Conservation (phyloP, 2,329 filamentous ascomycete genomes). For the Pyricularia grisea region DNA sequence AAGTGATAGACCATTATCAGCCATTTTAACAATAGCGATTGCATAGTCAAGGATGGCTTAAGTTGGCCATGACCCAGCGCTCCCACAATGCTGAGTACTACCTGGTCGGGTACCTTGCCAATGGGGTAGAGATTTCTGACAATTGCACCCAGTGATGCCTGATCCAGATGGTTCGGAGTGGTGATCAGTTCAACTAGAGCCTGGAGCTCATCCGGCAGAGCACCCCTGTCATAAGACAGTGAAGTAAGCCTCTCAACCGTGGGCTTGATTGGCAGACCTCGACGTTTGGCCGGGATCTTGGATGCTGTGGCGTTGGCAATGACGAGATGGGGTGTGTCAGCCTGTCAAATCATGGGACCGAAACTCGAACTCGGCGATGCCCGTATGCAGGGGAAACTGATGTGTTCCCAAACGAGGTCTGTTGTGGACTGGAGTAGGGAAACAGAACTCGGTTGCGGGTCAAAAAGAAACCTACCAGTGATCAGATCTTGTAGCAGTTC, state of each 20-base stretch:
- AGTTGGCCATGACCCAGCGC: slow-evolving; percentile 68
- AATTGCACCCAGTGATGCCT: slow-evolving; percentile 59
- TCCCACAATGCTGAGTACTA: slow-evolving; percentile 58
- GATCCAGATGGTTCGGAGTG: slow-evolving; percentile 60
- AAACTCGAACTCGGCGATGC: neutral
- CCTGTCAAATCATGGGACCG: neutral
- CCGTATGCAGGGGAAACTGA: neutral
- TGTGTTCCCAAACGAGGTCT: neutral
- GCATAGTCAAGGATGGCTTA: slow-evolving; percentile 63
- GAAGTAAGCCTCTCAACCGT: slow-evolving; percentile 54
- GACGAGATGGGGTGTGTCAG: neutral
- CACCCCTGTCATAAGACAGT: slow-evolving; percentile 57
- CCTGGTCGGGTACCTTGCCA: slow-evolving; percentile 47
- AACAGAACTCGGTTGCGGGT: neutral
- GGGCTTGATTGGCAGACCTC: slow-evolving; percentile 51
- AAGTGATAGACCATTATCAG: slow-evolving; percentile 66
- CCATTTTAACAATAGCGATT: slow-evolving; percentile 68
- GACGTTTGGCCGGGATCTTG: slow-evolving; percentile 55
- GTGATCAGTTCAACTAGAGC: slow-evolving; percentile 59
- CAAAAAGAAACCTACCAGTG: neutral
- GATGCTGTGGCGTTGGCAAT: slow-evolving; percentile 33
- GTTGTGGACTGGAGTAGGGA: neutral
- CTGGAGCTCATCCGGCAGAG: slow-evolving; percentile 50
- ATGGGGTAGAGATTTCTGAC: slow-evolving; percentile 69
- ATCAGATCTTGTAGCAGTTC: neutral